Conservation (phyloP, 192 early-diverging fungal genomes). For the Backusella westeae region DNA sequence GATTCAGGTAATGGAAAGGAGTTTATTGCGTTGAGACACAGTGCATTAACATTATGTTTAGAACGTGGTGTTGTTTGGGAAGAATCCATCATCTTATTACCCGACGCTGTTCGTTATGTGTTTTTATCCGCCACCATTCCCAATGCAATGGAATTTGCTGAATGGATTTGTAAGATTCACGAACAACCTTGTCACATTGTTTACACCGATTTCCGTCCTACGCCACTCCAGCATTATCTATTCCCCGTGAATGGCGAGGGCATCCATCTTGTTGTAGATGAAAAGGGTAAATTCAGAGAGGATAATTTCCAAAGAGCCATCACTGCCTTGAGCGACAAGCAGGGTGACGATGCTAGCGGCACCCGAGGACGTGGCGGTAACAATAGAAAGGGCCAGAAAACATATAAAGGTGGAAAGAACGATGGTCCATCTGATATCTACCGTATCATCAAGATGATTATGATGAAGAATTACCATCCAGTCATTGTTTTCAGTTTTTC, state of each 20-base stretch:
- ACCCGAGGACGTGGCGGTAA: constrained; percentile 41
- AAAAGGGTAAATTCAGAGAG: constrained; percentile 91
- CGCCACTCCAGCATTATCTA: constrained; percentile 95
- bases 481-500: constrained; percentile 97
- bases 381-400: constrained; percentile 48
- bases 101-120: constrained; percentile 88
- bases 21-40: too few species aligned
- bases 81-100: constrained; percentile 94
- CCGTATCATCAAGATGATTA: constrained; percentile 95
- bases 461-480: constrained; percentile 94
- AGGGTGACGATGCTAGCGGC: constrained; percentile 59
- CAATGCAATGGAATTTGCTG: constrained; percentile 98
- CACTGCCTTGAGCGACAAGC: constrained; percentile 60
- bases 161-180: constrained; percentile 97
- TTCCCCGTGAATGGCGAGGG: constrained; percentile 91
- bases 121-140: constrained; percentile 99
- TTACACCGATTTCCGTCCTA: constrained; percentile 96
- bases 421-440: constrained; percentile 78
- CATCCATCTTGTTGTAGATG: constrained; percentile 94
- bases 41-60: constrained; percentile 16
- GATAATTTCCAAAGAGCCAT: constrained; percentile 96
- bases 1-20: constrained; percentile 64
- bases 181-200: constrained; percentile 98
- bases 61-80: constrained; percentile 99
- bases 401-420: constrained; percentile 54